Percentiles rank a stretch among this genome's conserved stretches.
Conservation (phyloP, 805 yeast genomes). For the Wickerhamomyces chambardii region DNA sequence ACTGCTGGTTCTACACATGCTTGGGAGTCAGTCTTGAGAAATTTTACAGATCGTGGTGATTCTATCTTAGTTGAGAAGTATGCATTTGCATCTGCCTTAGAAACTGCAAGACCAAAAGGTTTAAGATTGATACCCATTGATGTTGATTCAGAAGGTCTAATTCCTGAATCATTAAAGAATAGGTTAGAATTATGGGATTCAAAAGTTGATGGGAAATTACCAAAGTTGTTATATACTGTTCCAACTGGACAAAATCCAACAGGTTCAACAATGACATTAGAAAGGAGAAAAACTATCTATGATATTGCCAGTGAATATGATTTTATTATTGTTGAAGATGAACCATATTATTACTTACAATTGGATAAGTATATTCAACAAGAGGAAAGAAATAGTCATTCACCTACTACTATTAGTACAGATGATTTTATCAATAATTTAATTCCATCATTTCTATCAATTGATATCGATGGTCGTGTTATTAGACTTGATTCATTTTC, state of each 20-base stretch:
- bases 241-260: slow-evolving; percentile 69
- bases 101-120: slow-evolving; percentile 37
- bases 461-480: slow-evolving; percentile 74
- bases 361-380: slow-evolving; percentile 23
- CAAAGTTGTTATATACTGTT: slow-evolving; percentile 54
- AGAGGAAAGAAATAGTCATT: slow-evolving; percentile 10
- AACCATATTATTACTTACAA: slow-evolving; percentile 57
- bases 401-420: no score
- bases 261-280: slow-evolving; percentile 44
- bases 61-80: slow-evolving; percentile 56
- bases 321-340: slow-evolving; percentile 57
- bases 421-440: slow-evolving; percentile 39
- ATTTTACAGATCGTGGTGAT: slow-evolving; percentile 45
- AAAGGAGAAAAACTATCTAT: slow-evolving; percentile 39
- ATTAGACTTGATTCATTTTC: slow-evolving; percentile 73
- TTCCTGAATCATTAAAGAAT: slow-evolving; percentile 35
- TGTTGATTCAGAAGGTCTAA: slow-evolving; percentile 32
- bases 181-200: slow-evolving; percentile 47
- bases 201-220: slow-evolving; percentile 36
- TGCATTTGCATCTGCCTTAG: slow-evolving; percentile 53
- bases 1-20: slow-evolving; percentile 51
- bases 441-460: slow-evolving; percentile 53
- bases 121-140: slow-evolving; percentile 36
- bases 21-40: slow-evolving; percentile 40
- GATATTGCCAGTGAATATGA: slow-evolving; percentile 45